A percentile compares a stretch with the other conserved stretches of the same genome.
phyloP scores from a whole-genome alignment of 2,329 filamentous ascomycete genomes.

The Albifimbria verrucaria region DNA sequence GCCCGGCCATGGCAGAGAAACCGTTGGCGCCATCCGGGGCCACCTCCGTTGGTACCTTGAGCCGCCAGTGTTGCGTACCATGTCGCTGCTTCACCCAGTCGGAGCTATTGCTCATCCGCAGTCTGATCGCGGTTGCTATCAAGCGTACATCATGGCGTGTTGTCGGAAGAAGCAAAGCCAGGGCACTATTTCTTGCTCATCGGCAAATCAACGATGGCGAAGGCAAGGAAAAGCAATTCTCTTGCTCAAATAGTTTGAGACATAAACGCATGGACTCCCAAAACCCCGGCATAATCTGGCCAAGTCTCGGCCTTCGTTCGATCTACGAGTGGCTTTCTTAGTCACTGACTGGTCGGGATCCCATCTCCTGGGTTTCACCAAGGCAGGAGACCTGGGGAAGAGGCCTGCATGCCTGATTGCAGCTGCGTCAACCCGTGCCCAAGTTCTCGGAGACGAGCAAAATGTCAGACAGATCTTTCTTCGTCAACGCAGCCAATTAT shows the following conservation, averaged over 20 bases:
- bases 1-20: no score
- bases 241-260: neutral
- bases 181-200: neutral
- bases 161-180: neutral
- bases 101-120: neutral
- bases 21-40: no score
- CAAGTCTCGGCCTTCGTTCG: no score
- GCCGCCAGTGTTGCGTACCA: no score
- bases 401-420: neutral
- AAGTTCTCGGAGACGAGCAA: neutral
- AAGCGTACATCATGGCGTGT: neutral
- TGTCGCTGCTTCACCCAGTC: neutral
- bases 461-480: neutral
- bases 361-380: no score
- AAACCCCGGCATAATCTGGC: neutral
- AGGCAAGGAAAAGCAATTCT: neutral
- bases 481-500: neutral
- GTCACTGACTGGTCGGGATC: no score
- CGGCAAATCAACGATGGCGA: neutral
- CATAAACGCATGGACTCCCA: neutral
- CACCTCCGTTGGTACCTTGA: no score
- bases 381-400: neutral
- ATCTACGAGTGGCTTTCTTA: no score
- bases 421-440: neutral
- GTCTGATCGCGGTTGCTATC: neutral